Conservation (phyloP, 305 asterid genomes). For the Fraxinus dipetala region DNA sequence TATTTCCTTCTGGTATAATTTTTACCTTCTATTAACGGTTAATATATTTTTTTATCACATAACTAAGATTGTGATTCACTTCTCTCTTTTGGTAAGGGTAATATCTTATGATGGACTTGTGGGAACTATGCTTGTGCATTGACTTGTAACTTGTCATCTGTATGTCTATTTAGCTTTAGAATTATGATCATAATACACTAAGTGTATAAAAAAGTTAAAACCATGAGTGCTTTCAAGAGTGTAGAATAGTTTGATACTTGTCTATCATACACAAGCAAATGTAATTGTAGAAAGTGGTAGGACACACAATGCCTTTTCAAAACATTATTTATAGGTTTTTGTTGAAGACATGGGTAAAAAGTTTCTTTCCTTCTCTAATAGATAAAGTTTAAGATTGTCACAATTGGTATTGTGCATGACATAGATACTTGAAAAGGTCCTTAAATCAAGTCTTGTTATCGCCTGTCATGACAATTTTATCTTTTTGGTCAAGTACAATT, state of each 20-base stretch:
- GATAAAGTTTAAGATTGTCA: background rate
- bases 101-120: background rate
- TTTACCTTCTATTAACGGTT: slow-evolving; percentile 11
- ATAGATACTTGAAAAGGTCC: background rate
- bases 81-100: background rate
- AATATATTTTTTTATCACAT: slow-evolving; percentile 11
- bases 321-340: background rate
- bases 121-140: slow-evolving; percentile 1
- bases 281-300: background rate
- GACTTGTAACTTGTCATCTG: background rate
- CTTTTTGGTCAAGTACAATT: background rate
- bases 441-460: background rate
- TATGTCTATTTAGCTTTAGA: background rate
- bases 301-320: background rate
- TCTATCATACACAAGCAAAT: background rate
- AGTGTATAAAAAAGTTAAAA: background rate
- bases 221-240: slow-evolving; percentile 3
- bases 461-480: background rate
- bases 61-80: slow-evolving; percentile 2
- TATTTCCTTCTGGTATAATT: slow-evolving; percentile 78
- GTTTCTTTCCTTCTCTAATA: background rate
- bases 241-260: background rate
- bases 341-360: background rate
- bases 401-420: background rate
- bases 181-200: background rate